Evolutionary conservation across 2,329 filamentous ascomycete genomes (phyloP), one percentile per base, ranked within the genome.

Genomic region (Lachnum nothofagi): DNA sequence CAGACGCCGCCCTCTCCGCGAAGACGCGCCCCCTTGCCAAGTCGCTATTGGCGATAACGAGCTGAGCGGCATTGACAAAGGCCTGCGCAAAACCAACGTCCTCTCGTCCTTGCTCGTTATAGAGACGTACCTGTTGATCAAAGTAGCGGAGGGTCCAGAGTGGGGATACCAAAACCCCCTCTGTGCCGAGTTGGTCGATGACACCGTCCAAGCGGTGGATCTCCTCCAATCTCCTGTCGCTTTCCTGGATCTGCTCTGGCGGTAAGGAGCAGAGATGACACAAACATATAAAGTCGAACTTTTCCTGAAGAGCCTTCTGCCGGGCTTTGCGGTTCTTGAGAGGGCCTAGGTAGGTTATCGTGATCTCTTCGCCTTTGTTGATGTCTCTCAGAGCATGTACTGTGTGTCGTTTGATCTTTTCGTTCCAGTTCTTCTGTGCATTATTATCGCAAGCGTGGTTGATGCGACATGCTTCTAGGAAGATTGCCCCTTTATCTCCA

Each of bases 371-470:
- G 19, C 63, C 65, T 42, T 64, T 55, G 2, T 47, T 17, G 19
- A 70, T 68, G 16, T 67, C 60, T 50, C 61, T 59, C 35, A 67
- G 44, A 44, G 66, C 63, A 58, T 70, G 62, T 2, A 70, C 56
- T 6, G 59, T 67, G 45, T 60, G 54, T 48, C 48, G 48, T 35
- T 63, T 54, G 19, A 63, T 61, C 12, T 56, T 60, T 16, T 61
- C 46, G 42, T 69, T 70, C 65, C 64, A 70, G 35, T 53, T 47
- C 35, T 66, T 64, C 44, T 65, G 59, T 24, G 64, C 63, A 41
- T 70, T 71, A 23, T 63, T 61, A 39, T 63, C 55, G 46, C 67
- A 71, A 27, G 65, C 56, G 44, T 70, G 67, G 35, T 71, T 71
- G 48, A 70, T 63, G 27, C 63, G 59, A 29, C 58, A 64, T 41